A percentile compares a stretch with the other conserved stretches of the same genome.
These are phyloP conservation scores for Hemileia vastatrix DNA, from an alignment of 1,284 basidiomycete genomes.

Conservation along the genomic window DNA sequence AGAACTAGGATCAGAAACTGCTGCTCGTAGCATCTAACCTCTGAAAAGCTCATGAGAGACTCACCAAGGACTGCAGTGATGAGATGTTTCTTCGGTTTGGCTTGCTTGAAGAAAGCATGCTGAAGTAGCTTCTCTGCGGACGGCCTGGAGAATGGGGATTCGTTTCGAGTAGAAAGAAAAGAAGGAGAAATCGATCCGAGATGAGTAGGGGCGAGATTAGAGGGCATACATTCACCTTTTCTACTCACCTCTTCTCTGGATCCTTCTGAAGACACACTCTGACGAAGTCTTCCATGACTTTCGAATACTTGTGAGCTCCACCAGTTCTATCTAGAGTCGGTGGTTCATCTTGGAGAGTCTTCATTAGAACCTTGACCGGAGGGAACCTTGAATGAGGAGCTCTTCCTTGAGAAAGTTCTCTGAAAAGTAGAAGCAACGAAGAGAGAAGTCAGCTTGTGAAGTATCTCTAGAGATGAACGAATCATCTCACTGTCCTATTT, in stretches of 20 bases:
- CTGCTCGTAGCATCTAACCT: no score
- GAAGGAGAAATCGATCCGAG: background rate
- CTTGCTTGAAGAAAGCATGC: constrained; percentile 65
- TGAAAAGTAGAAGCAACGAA: constrained; percentile 59
- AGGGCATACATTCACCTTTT: background rate
- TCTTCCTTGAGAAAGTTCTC: constrained; percentile 68
- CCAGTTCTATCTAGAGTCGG: constrained; percentile 64
- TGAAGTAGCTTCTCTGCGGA: constrained; percentile 66
- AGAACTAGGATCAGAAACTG: no score
- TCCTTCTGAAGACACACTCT: constrained; percentile 73
- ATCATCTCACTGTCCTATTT: background rate
- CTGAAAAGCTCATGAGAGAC: no score
- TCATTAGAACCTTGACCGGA: constrained; percentile 62
- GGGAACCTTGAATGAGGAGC: constrained; percentile 69
- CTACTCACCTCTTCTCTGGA: constrained; percentile 56
- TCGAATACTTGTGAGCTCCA: constrained; percentile 66
- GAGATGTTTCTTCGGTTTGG: constrained; percentile 65
- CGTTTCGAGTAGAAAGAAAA: background rate
- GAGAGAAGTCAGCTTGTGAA: constrained; percentile 8
- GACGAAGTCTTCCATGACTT: constrained; percentile 68
- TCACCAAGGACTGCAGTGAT: constrained; percentile 58
- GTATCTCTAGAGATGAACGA: background rate
- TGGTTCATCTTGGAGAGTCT: constrained; percentile 47
- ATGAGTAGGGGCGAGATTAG: background rate
- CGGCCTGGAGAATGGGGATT: constrained; percentile 49